phyloP scores from a whole-genome alignment of 352 stramenopile genomes.

The Phytophthora lateralis region DNA sequence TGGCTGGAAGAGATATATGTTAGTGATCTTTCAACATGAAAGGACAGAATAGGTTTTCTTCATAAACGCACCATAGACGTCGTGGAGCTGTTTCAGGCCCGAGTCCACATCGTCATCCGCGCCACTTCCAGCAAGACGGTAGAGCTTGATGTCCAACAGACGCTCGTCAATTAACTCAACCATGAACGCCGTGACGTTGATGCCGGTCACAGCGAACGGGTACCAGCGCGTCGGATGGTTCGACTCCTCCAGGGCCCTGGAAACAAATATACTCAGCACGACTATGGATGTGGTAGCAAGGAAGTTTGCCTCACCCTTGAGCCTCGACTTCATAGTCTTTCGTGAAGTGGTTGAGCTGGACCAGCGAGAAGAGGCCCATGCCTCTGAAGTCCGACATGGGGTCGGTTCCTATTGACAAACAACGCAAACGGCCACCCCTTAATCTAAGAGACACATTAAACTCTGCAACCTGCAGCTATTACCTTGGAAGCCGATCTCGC shows the following conservation, averaged over 20 bases:
- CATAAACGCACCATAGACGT: conserved; percentile 73
- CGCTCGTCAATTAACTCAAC: conserved; percentile 77
- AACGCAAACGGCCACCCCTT: neutral
- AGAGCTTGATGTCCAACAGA: conserved; percentile 78
- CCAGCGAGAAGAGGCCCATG: conserved; percentile 81
- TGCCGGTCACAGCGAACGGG: conserved; percentile 84
- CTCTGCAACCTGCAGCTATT: neutral
- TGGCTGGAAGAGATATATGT: conserved; percentile 38
- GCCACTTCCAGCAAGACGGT: conserved; percentile 36
- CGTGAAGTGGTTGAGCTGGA: conserved; percentile 81
- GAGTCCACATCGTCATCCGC: conserved; percentile 38
- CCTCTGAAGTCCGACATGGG: conserved; percentile 87
- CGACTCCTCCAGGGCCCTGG: conserved; percentile 75
- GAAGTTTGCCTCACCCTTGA: conserved; percentile 41
- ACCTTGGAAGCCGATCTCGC: conserved; percentile 90
- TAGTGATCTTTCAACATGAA: neutral
- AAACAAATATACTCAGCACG: conserved; percentile 3
- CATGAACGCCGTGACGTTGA: conserved; percentile 88
- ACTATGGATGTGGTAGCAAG: neutral
- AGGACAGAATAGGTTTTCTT: neutral
- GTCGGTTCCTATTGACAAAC: conserved; percentile 55
- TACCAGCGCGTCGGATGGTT: conserved; percentile 89
- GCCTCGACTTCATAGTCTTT: conserved; percentile 78
- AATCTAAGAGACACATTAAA: too few species aligned
- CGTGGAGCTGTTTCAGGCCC: conserved; percentile 62